phyloP scores from a whole-genome alignment of 192 early-diverging fungal species.

The Kickxella alabastrina region DNA sequence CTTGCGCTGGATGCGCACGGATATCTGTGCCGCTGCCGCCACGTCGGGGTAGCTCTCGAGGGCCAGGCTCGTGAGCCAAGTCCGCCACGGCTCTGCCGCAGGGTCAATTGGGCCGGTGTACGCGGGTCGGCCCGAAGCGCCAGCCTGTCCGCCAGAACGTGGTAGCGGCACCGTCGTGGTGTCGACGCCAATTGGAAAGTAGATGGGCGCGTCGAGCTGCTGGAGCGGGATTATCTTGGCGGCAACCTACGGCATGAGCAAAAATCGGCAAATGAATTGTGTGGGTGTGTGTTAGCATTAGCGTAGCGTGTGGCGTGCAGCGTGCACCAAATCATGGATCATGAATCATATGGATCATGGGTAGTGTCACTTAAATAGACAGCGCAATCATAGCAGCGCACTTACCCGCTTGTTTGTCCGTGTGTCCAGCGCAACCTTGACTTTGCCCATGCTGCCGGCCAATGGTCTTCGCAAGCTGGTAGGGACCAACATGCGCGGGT shows the following conservation, averaged over 20 bases:
- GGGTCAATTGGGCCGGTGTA: constrained; percentile 13
- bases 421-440: constrained; percentile 83
- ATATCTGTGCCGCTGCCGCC: constrained; percentile 8
- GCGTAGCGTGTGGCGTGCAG: too few species aligned
- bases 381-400: neutral
- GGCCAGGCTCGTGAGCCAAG: constrained; percentile 35
- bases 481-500: constrained; percentile 82
- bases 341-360: too few species aligned
- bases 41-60: constrained; percentile 36
- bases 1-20: constrained; percentile 23
- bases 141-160: too few species aligned
- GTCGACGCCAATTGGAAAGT: constrained; percentile 46
- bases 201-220: constrained; percentile 49
- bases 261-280: neutral
- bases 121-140: neutral
- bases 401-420: constrained; percentile 80
- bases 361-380: too few species aligned
- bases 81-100: constrained; percentile 22
- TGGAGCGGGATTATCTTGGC: constrained; percentile 86
- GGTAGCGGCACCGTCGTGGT: constrained; percentile 24
- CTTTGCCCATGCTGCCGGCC: constrained; percentile 97
- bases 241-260: constrained; percentile 58
- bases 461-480: constrained; percentile 83
- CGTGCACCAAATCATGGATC: too few species aligned
- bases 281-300: neutral